Evolutionary conservation across 495 filamentous ascomycete species (phyloP), one percentile per base, ranked within the genome.

Genomic region (Lophium mytilinum): DNA sequence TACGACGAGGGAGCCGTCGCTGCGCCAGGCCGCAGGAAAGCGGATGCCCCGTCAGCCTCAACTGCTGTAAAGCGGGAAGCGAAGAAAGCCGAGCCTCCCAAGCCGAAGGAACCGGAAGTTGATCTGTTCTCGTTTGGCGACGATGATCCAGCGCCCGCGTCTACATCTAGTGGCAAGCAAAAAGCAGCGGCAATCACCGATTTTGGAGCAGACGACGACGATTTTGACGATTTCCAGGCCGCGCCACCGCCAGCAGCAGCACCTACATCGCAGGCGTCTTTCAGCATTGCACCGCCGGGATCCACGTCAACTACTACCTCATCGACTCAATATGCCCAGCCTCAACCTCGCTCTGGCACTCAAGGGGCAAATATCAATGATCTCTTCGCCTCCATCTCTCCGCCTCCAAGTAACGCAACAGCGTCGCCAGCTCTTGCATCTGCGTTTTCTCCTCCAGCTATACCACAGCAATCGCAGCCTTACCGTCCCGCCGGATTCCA

Each of bases 191-290:
- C 73, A 65, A 71, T 68, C 17, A 72, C 74, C 49, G 82, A 77
- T 18, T 72, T 87, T 52, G 81, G 78, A 39, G 75, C 83, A 37
- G 90, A 94, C 58, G 92, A 98, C 62, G 93, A 98, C 63, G 94
- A 97, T 50, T 97, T 97, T 63, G 93, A 97, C 68, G 94, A 97
- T 68, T 97, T 97, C 79, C 89, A 95, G 71, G 91, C 90, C n/a
- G 93, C 94, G 83, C 89, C 15, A 9, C 61, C 19, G 9, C 62
- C 39, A 50, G 21, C 46, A 40, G 47, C 61, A n/a, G 35, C 62
- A 14, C n/a, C 60, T 12, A 52, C 52, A 30, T 55, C 55, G 50
- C 24, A 73, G 79, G 19, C 64, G 74, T 34, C 66, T 69, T 14
- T 72, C 71, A 51, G 58, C 49, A 75, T 83, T 35, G 71, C 77